Conservation (phyloP, 306 rosid genomes). For the Parietaria judaica region DNA sequence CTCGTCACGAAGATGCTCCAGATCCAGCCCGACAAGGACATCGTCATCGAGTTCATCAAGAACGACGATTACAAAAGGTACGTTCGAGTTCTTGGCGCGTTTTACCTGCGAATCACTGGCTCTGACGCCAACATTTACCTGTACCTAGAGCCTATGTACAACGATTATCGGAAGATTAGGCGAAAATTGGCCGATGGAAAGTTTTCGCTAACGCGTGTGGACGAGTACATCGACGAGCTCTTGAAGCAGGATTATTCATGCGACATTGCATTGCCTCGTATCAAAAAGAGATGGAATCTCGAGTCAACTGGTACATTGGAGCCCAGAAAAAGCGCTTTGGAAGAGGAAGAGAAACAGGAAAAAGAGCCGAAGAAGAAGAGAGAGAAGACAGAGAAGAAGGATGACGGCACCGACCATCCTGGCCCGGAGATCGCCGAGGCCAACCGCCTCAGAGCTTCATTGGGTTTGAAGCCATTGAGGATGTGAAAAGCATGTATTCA, state of each 20-base stretch:
- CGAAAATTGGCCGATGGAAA: slow-evolving; percentile 61
- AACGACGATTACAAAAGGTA: slow-evolving; percentile 96
- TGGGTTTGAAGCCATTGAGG: slow-evolving; percentile 84
- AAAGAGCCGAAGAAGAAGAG: slow-evolving; percentile 86
- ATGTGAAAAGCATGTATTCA: too few species aligned
- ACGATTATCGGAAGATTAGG: slow-evolving; percentile 76
- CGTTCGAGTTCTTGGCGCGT: slow-evolving; percentile 88
- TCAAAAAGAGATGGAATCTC: slow-evolving; percentile 87
- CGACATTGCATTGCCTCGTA: slow-evolving; percentile 88
- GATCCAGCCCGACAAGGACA: slow-evolving; percentile 98
- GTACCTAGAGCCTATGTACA: slow-evolving; percentile 82
- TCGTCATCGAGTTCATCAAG: slow-evolving; percentile 86
- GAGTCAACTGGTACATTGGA: slow-evolving; percentile 57
- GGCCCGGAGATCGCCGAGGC: slow-evolving; percentile 84
- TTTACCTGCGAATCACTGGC: slow-evolving; percentile 87
- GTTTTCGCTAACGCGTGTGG: slow-evolving; percentile 76
- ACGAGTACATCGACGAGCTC: slow-evolving; percentile 96
- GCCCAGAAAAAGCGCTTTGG: slow-evolving; percentile 83
- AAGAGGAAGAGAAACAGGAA: slow-evolving; percentile 96
- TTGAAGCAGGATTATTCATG: slow-evolving; percentile 81
- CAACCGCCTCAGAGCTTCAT: slow-evolving; percentile 61
- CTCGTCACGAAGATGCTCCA: slow-evolving; percentile 96
- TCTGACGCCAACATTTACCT: slow-evolving; percentile 74
- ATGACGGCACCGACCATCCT: slow-evolving; percentile 78
- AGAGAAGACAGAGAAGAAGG: slow-evolving; percentile 45